phyloP scores from a whole-genome alignment of 768 basidiomycete species.

The Rickenella mellea region DNA sequence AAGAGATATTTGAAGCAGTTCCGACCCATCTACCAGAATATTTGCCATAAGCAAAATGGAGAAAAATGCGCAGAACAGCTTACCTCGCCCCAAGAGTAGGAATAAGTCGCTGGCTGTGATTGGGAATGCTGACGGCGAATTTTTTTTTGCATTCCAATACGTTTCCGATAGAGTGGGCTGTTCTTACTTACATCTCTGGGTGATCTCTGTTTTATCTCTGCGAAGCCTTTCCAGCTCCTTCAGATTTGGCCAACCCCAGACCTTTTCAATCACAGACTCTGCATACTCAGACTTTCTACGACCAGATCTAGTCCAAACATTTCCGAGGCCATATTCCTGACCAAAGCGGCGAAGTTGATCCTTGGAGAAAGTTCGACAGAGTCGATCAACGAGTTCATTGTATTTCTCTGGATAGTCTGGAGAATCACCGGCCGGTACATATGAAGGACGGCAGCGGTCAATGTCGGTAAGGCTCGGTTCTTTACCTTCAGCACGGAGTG shows the following conservation, averaged over 20 bases:
- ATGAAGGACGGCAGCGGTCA: conserved; percentile 42
- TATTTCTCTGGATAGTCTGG: conserved; percentile 44
- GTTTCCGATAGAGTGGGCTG: conserved; percentile 1
- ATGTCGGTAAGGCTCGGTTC: conserved; percentile 51
- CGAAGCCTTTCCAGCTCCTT: conserved; percentile 38
- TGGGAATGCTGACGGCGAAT: conserved; percentile 34
- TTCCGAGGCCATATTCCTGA: conserved; percentile 34
- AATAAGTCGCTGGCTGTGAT: conserved; percentile 55
- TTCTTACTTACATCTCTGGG: conserved; percentile 32
- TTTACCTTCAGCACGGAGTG: conserved; percentile 33
- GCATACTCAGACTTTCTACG: conserved; percentile 23
- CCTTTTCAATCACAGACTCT: conserved; percentile 47
- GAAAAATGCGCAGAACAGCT: conserved; percentile 2
- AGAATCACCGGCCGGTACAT: conserved; percentile 29
- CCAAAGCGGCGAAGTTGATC: conserved; percentile 51
- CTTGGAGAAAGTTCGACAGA: conserved; percentile 55
- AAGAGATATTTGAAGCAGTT: conserved; percentile 50
- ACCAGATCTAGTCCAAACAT: conserved; percentile 17
- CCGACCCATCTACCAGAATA: conserved; percentile 44
- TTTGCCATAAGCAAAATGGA: background rate
- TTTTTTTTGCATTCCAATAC: conserved; percentile 2
- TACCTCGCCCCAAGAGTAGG: conserved; percentile 65
- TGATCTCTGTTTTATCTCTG: conserved; percentile 39
- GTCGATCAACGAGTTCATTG: conserved; percentile 35
- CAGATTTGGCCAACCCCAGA: conserved; percentile 64